Base-by-base conservation (phyloP, 768 basidiomycete genomes). In the Trametes meyenii region DNA sequence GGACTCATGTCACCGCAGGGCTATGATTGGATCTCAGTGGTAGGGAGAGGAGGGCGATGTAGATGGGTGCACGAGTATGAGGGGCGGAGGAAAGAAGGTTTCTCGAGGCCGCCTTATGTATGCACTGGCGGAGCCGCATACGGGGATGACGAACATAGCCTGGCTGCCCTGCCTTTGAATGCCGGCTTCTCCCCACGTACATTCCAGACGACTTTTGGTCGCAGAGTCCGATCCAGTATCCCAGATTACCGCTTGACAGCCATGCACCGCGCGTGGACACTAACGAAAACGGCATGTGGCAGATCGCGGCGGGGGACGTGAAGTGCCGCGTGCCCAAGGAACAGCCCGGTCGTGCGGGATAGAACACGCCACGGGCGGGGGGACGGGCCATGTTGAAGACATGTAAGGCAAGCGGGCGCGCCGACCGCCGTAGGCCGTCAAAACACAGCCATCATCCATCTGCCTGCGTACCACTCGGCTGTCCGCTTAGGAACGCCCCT, bases 81-180 rank as follows among this genome's bases (percentile, higher is more conserved):
- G 36, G 14, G n/a, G 46, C 43, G 29, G 48, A 24, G 40, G 42
- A 17, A n/a, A 40, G 53, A 14, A 46, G 17, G 50, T 23, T 21
- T 19, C 26, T 19, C 19, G 35, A 24, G 14, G 19, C 29, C 7
- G 49, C 13, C 46, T 55, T 50, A 55, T 40, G 39, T 56, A 62
- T 50, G 49, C 35, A 46, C 54, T 50, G 38, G 51, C 19, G 29
- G 24, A 53, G 14, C 51, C 51, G 44, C 53, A 24, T 61, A 49
- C 48, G 29, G 35, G 39, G n/a, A 62, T 51, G 61, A 45, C 55
- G 55, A 51, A 61, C 57, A 35, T 55, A 29, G 57, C 57, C 57
- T 40, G 57, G 55, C 52, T 50, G 60, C 45, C 48, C 50, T 17
- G 48, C 55, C 50, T 50, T 38, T 23, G 51, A 14, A 24, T 51